Evolutionary conservation across 768 basidiomycete genomes (phyloP).

Genomic region (Hygrophorus russula): DNA sequence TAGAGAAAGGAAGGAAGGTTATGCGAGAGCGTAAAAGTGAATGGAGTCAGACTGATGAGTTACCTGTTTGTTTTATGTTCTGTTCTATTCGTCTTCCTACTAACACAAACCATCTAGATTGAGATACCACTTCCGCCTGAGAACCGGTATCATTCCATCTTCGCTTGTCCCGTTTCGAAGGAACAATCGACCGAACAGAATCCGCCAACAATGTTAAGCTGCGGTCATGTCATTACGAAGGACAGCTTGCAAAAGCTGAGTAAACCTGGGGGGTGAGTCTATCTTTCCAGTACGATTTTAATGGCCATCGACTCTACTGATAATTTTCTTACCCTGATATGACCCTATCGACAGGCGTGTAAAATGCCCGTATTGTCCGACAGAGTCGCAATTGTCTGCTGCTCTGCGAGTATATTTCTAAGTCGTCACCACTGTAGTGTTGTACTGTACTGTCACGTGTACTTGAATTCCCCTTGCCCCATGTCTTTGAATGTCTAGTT

Average conservation of each 20-base stretch:
- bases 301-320: not conserved
- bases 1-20: conserved; percentile 89
- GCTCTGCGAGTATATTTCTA: conserved; percentile 63
- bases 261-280: conserved; percentile 60
- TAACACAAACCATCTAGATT: conserved; percentile 43
- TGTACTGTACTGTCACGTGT: too few species aligned
- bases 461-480: too few species aligned
- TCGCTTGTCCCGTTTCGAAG: conserved; percentile 96
- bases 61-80: conserved; percentile 49
- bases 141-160: conserved; percentile 92
- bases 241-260: conserved; percentile 86
- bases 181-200: conserved; percentile 90
- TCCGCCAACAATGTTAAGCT: conserved; percentile 96
- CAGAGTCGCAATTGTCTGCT: conserved; percentile 48
- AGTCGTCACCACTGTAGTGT: too few species aligned
- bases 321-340: not conserved
- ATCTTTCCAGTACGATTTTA: not conserved
- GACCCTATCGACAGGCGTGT: conserved; percentile 47
- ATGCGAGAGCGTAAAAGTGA: conserved; percentile 91
- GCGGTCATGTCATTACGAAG: conserved; percentile 91
- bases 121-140: conserved; percentile 83
- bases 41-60: conserved; percentile 81
- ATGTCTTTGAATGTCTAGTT: conserved; percentile 3
- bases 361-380: conserved; percentile 95
- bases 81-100: conserved; percentile 1